Percentiles rank a stretch among this genome's conserved stretches.
Conservation (phyloP, 495 filamentous ascomycete species). For the Penicillium angulare region DNA sequence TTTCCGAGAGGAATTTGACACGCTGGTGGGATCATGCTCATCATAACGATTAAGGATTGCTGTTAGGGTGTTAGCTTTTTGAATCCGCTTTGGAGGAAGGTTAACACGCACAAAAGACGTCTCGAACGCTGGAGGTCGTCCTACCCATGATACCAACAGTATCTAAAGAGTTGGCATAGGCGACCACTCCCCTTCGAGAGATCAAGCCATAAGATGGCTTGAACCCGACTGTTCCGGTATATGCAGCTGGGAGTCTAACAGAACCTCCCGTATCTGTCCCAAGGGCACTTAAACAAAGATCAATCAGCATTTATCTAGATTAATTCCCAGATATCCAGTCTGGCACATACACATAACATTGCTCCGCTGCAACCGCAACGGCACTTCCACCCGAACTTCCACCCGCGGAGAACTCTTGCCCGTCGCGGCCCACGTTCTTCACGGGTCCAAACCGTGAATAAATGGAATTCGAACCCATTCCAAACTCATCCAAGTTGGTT, state of each 20-base stretch:
- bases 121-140: constrained; percentile 44
- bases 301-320: constrained; percentile 2
- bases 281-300: constrained; percentile 54
- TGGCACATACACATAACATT: constrained; percentile 61
- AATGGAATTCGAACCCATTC: constrained; percentile 91
- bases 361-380: constrained; percentile 69
- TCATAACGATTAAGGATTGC: constrained; percentile 62
- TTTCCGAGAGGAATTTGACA: constrained; percentile 51
- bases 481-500: constrained; percentile 95
- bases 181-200: constrained; percentile 86
- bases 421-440: constrained; percentile 34
- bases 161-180: constrained; percentile 94
- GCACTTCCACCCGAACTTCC: constrained; percentile 96
- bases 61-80: constrained; percentile 9
- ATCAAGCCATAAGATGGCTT: constrained; percentile 88
- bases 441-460: constrained; percentile 73
- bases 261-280: constrained; percentile 96
- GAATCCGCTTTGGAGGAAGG: neutral
- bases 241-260: constrained; percentile 87
- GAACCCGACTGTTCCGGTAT: constrained; percentile 82
- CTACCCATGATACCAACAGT: constrained; percentile 80
- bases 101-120: constrained; percentile 59
- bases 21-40: constrained; percentile 71
- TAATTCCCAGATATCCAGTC: neutral
- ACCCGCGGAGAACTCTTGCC: constrained; percentile 62